Conservation (phyloP, 2,329 filamentous ascomycete species). For the Fonsecaea nubica region DNA sequence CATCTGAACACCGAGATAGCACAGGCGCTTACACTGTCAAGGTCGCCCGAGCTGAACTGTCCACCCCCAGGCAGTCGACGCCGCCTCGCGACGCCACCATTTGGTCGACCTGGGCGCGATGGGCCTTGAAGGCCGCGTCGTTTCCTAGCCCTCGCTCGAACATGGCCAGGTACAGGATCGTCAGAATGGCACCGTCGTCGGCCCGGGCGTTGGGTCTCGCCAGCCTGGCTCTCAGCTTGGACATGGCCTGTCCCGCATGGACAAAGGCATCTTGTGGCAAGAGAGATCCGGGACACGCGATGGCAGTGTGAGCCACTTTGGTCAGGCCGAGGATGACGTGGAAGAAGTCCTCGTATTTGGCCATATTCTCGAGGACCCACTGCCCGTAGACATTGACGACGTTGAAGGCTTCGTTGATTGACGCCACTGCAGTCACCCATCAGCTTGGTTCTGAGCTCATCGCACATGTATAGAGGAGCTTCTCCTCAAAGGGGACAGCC, state of each 20-base stretch:
- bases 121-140: neutral
- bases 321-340: slow-evolving; percentile 11
- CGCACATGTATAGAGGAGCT: neutral
- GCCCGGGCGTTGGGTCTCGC: neutral
- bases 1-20: neutral
- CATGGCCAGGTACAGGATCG: slow-evolving; percentile 2
- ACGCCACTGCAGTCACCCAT: slow-evolving; percentile 1
- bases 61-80: neutral
- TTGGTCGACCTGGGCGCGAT: neutral
- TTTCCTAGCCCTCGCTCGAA: slow-evolving; percentile 1
- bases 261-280: slow-evolving; percentile 8
- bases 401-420: slow-evolving; percentile 14
- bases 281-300: slow-evolving; percentile 7
- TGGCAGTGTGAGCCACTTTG: slow-evolving; percentile 10
- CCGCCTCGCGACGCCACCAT: neutral
- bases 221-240: slow-evolving; percentile 1
- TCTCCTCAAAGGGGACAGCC: neutral
- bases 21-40: neutral
- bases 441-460: neutral
- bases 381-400: slow-evolving; percentile 5
- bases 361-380: slow-evolving; percentile 10
- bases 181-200: neutral
- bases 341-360: slow-evolving; percentile 12
- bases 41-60: neutral
- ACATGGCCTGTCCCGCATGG: neutral